phyloP scores from a whole-genome alignment of 345 rosid species.

The Gossypium rotundifolium region DNA sequence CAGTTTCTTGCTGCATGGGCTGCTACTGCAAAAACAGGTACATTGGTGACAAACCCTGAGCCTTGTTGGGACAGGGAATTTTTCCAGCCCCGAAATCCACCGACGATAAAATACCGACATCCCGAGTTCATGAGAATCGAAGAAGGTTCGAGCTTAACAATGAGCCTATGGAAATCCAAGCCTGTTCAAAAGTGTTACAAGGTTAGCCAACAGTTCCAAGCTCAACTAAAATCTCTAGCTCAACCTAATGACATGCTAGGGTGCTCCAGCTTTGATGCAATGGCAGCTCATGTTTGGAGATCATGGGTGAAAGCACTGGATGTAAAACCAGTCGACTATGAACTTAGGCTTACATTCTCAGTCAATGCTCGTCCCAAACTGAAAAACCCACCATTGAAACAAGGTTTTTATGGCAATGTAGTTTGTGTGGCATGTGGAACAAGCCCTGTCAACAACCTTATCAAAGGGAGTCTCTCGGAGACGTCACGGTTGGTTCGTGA shows the following conservation, averaged over 20 bases:
- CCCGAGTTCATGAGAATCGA: conserved; percentile 62
- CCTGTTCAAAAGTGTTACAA: conserved; percentile 71
- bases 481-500: conserved; percentile 53
- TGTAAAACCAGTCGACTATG: conserved; percentile 57
- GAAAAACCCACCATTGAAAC: conserved; percentile 42
- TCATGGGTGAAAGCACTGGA: conserved; percentile 91
- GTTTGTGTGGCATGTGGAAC: conserved; percentile 77
- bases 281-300: conserved; percentile 91
- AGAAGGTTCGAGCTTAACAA: conserved; percentile 62
- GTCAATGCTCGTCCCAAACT: conserved; percentile 73
- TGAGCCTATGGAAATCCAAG: conserved; percentile 56
- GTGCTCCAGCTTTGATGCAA: conserved; percentile 71
- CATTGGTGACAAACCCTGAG: conserved; percentile 40
- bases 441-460: conserved; percentile 51
- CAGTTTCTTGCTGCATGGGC: conserved; percentile 82
- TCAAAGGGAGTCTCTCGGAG: conserved; percentile 38
- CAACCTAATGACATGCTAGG: conserved; percentile 33
- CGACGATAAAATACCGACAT: conserved; percentile 51
- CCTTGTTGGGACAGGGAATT: conserved; percentile 77
- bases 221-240: conserved; percentile 49
- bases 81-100: conserved; percentile 67
- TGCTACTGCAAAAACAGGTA: conserved; percentile 53
- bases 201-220: conserved; percentile 61
- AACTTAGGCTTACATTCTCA: conserved; percentile 78
- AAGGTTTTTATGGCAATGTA: conserved; percentile 77